phyloP scores from a whole-genome alignment of 768 basidiomycete species.

The Naganishia kalamii region DNA sequence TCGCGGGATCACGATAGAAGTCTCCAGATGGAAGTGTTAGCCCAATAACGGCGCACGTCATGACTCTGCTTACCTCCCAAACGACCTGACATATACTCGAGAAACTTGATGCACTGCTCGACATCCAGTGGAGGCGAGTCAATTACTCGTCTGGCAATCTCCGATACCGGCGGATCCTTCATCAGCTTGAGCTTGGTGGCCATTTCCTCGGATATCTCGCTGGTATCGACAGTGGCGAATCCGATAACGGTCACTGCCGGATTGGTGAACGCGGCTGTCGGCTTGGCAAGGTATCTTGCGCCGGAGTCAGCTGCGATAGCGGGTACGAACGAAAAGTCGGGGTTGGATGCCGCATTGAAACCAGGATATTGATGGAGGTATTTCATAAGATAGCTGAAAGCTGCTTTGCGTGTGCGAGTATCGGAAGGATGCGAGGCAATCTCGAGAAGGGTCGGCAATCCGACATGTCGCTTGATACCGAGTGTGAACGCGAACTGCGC shows the following conservation, averaged over 20 bases:
- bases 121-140: conserved; percentile 57
- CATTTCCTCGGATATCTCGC: conserved; percentile 54
- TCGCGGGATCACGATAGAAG: conserved; percentile 45
- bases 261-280: conserved; percentile 65
- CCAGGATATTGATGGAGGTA: conserved; percentile 57
- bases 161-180: conserved; percentile 61
- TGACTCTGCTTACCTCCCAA: conserved; percentile 60
- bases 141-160: conserved; percentile 58
- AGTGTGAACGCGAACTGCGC: conserved; percentile 61
- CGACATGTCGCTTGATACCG: conserved; percentile 57
- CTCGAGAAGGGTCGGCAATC: conserved; percentile 59
- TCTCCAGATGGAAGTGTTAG: not conserved
- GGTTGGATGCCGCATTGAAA: conserved; percentile 31
- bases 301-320: conserved; percentile 54
- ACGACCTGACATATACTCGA: conserved; percentile 61
- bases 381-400: conserved; percentile 75
- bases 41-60: conserved; percentile 2
- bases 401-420: conserved; percentile 53
- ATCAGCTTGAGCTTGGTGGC: conserved; percentile 61
- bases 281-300: conserved; percentile 55
- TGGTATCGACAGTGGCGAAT: conserved; percentile 60
- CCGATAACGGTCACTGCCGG: conserved; percentile 67
- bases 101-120: conserved; percentile 59
- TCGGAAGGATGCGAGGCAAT: conserved; percentile 60
- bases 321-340: conserved; percentile 68